Evolutionary conservation across 2,329 filamentous ascomycete species (phyloP), one percentile per base, ranked within the genome.

Genomic region (Cladosporium sp.): DNA sequence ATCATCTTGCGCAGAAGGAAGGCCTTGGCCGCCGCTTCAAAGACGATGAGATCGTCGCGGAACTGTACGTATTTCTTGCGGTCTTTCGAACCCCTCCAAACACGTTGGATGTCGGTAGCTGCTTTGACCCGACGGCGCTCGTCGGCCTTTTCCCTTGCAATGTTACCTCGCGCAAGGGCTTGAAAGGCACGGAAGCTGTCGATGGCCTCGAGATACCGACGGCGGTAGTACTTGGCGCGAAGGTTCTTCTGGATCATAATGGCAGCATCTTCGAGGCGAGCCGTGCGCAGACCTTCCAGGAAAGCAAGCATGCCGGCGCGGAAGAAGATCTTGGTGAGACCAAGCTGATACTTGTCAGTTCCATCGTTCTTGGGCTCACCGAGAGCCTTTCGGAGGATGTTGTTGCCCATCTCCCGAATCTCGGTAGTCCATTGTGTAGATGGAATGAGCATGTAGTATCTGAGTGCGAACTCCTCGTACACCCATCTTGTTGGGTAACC

Each of bases 171-270:
- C 68, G 88, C 86, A 65, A 90, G 84, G 57, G 94, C 87, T 80
- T 99, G 95, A 69, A 93, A 89, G 54, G 85, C 83, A 69, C 97
- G 84, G 70, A 99, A 90, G 24, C 93, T 88, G 66, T 90, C 86
- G 59, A 94, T 88, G 64, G 93, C 92, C 70, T 95, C 92, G 52
- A 99, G 85, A 78, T 96, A 99, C 74, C 90, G 91, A 73, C 90
- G 90, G 66, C 95, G 90, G 80, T 97, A 97, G 81, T 96, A 98
- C 80, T 96, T 97, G 78, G 92, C 93, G 70, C 89, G 91, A 65
- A 99, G 82, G 76, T 99, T 99, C 88, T 99, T 99, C 80, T 99
- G 95, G 65, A 99, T 99, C 88, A 99, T 91, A 73, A 96, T 92
- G 14, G 95, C 95, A 72, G 93, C 96, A 71, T 93, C 91, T 77